These are phyloP conservation scores for Cotoneaster glaucophyllus DNA, from an alignment of 306 rosid genomes.

Conservation along the genomic window DNA sequence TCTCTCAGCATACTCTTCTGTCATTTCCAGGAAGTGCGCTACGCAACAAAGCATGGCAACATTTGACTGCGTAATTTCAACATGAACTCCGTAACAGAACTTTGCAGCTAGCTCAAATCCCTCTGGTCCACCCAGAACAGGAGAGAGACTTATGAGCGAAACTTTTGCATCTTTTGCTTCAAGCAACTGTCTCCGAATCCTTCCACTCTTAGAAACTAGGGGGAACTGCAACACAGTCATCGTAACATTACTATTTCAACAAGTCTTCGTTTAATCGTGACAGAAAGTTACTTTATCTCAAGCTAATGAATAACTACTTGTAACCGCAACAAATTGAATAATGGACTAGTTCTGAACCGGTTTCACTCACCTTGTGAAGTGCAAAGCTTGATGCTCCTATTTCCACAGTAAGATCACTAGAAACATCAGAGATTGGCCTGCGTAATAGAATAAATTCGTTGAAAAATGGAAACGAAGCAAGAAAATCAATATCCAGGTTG, in stretches of 20 bases:
- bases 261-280: background rate
- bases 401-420: slow-evolving; percentile 85
- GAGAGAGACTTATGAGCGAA: slow-evolving; percentile 42
- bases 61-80: slow-evolving; percentile 71
- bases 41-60: slow-evolving; percentile 71
- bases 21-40: slow-evolving; percentile 78
- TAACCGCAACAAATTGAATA: too few species aligned
- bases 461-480: slow-evolving; percentile 26
- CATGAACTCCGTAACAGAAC: slow-evolving; percentile 73
- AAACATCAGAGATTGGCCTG: slow-evolving; percentile 99
- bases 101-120: slow-evolving; percentile 91
- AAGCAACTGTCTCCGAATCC: slow-evolving; percentile 62
- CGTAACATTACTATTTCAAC: background rate
- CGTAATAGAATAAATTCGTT: slow-evolving; percentile 24
- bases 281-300: background rate
- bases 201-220: slow-evolving; percentile 85
- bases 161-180: slow-evolving; percentile 80
- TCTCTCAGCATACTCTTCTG: slow-evolving; percentile 76
- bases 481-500: slow-evolving; percentile 8
- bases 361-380: slow-evolving; percentile 77
- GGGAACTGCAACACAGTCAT: slow-evolving; percentile 61
- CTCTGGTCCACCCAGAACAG: slow-evolving; percentile 75
- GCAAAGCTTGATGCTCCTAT: slow-evolving; percentile 82
- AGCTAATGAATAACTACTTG: background rate
- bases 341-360: background rate